Conservation (phyloP, 768 basidiomycete genomes). For the Boletus barrowsii region DNA sequence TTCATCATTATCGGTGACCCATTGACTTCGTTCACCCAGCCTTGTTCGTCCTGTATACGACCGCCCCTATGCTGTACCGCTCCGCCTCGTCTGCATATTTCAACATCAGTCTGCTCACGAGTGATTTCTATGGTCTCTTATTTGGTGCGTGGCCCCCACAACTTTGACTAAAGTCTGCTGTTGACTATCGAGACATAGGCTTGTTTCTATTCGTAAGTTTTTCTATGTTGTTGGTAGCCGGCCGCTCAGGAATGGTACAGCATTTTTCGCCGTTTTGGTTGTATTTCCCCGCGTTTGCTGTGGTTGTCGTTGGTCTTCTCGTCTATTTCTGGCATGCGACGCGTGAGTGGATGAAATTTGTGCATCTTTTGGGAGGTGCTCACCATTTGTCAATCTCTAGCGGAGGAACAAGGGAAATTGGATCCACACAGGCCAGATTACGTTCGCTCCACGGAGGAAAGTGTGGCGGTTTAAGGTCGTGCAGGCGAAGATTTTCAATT, state of each 20-base stretch:
- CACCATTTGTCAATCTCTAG: slow-evolving; percentile 33
- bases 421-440: slow-evolving; percentile 61
- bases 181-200: slow-evolving; percentile 27
- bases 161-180: not conserved
- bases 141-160: slow-evolving; percentile 44
- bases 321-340: slow-evolving; percentile 85
- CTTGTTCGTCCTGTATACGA: slow-evolving; percentile 82
- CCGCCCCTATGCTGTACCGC: slow-evolving; percentile 82
- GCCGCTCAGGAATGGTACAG: slow-evolving; percentile 37
- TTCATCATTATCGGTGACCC: not conserved
- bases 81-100: slow-evolving; percentile 83
- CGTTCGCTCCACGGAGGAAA: slow-evolving; percentile 33
- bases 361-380: not conserved
- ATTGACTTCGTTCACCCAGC: slow-evolving; percentile 38
- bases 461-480: slow-evolving; percentile 13
- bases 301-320: slow-evolving; percentile 70
- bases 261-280: slow-evolving; percentile 85
- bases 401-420: slow-evolving; percentile 69
- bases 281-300: slow-evolving; percentile 75
- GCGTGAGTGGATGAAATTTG: slow-evolving; percentile 49
- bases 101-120: slow-evolving; percentile 81
- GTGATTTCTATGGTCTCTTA: slow-evolving; percentile 83
- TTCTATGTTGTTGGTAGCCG: not conserved
- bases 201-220: slow-evolving; percentile 52
- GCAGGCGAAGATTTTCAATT: not conserved